Evolutionary conservation across 2,329 filamentous ascomycete genomes (phyloP), one percentile per base, ranked within the genome.

Genomic region (Cytospora chrysosperma): DNA sequence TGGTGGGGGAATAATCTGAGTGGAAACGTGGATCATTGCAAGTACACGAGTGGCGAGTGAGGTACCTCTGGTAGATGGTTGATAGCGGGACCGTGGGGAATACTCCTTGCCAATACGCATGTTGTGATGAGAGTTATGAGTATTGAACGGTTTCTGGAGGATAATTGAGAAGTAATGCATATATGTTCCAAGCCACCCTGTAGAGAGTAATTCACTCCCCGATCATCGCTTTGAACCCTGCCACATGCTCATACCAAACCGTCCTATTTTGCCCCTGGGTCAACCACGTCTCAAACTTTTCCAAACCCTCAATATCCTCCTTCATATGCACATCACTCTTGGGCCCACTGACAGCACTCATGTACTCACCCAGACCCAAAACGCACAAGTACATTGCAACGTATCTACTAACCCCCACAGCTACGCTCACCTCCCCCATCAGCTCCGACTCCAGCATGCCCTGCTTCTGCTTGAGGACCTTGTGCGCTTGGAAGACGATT

Each of bases 1-100:
- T 64, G 60, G 65, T 61, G 52, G 64, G 66, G 70, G 65, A 72
- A 72, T 69, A 70, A 69, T 63, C 62, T 51, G 34, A 37, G 34
- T 37, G 34, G 34, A 15, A 37, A 37, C 34, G 34, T 37, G 34
- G 34, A 37, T 37, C 34, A 37, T 37, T 37, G 34, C 34, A 37
- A 37, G 17, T 37, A 37, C 15, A 37, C 34, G 34, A 37, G 17
- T 7, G 34, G 49, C 49, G 21, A 51, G 49, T 28, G 21, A 51
- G 49, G 49, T 51, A 26, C 47, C 15, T 50, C 9, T n/a, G 47
- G 26, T 30, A 30, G 28, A 5, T 30, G 28, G 28, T 9, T 30
- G 28, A 5, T 30, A 9, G 9, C 4, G 28, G 9, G 28, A 9
- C 28, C 28, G 28, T 4, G 9, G 9, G 4, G 15, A 17, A 17